These are phyloP conservation scores for Exidia glandulosa DNA, from an alignment of 768 basidiomycete genomes.

Conservation along the genomic window DNA sequence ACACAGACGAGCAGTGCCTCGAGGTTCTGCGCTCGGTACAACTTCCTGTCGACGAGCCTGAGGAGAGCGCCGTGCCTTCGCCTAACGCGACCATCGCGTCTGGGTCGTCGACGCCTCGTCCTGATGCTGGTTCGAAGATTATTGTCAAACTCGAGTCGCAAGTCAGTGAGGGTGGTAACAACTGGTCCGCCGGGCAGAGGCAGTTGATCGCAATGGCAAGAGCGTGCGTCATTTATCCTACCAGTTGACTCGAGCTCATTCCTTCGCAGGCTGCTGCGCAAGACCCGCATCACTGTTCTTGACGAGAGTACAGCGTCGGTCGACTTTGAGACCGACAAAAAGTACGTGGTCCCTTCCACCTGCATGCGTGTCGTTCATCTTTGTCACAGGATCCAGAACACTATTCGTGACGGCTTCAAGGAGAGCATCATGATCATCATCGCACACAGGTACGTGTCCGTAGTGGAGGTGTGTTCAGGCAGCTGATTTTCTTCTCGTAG, in stretches of 20 bases:
- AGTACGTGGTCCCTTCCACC: slow-evolving; percentile 11
- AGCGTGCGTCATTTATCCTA: slow-evolving; percentile 21
- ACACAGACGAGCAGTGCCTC: slow-evolving; percentile 66
- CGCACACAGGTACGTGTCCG: slow-evolving; percentile 20
- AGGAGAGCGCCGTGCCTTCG: neutral
- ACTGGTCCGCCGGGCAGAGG: slow-evolving; percentile 88
- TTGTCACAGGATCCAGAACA: slow-evolving; percentile 86
- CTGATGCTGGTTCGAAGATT: slow-evolving; percentile 34
- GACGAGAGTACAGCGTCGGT: slow-evolving; percentile 83
- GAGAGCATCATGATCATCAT: slow-evolving; percentile 68
- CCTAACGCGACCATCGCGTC: neutral
- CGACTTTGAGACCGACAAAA: slow-evolving; percentile 31
- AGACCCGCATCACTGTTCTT: slow-evolving; percentile 62
- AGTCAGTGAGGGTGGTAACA: slow-evolving; percentile 75
- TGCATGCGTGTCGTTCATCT: slow-evolving; percentile 23
- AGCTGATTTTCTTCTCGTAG: too few relatives aligned
- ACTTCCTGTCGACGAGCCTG: slow-evolving; percentile 26
- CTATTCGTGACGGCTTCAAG: slow-evolving; percentile 78
- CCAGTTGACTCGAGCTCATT: neutral
- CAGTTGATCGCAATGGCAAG: slow-evolving; percentile 84
- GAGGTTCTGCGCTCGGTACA: slow-evolving; percentile 78
- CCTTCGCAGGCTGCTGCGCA: slow-evolving; percentile 37
- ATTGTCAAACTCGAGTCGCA: slow-evolving; percentile 61
- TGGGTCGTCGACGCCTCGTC: too few relatives aligned
- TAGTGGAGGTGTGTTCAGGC: too few relatives aligned